Evolutionary conservation across 306 rosid species (phyloP).

Genomic region (Rubus parviflorus): DNA sequence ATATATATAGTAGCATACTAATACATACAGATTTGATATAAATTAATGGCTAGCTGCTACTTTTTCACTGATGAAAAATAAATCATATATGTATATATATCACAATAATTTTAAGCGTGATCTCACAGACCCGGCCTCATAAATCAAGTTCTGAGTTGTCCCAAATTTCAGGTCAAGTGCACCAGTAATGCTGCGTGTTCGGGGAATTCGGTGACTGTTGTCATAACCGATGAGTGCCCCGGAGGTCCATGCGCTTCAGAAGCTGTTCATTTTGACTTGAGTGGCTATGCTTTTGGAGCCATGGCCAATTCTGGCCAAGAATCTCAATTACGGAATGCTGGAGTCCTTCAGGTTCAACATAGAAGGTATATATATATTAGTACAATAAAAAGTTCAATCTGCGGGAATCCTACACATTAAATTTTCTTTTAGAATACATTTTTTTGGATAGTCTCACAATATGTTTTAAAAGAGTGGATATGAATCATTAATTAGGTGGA

Average conservation of each 20-base stretch:
- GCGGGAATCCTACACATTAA: too few species aligned
- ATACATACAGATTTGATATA: background rate
- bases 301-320: conserved; percentile 66
- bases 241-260: conserved; percentile 50
- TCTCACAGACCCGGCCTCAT: background rate
- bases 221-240: conserved; percentile 71
- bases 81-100: background rate
- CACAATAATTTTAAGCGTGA: background rate
- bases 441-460: too few species aligned
- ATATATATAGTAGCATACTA: too few species aligned
- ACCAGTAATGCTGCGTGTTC: conserved; percentile 53
- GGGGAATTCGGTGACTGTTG: conserved; percentile 50
- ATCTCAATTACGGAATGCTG: conserved; percentile 49
- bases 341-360: conserved; percentile 52
- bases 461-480: too few species aligned
- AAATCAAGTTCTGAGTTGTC: background rate
- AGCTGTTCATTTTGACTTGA: conserved; percentile 69
- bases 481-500: too few species aligned
- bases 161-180: conserved; percentile 62
- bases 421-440: background rate
- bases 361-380: conserved; percentile 37
- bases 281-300: conserved; percentile 81
- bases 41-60: background rate
- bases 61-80: background rate
- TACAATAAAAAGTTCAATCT: background rate